These are phyloP conservation scores for Pythium folliculosum DNA, from an alignment of 352 stramenopile genomes.

Conservation along the genomic window DNA sequence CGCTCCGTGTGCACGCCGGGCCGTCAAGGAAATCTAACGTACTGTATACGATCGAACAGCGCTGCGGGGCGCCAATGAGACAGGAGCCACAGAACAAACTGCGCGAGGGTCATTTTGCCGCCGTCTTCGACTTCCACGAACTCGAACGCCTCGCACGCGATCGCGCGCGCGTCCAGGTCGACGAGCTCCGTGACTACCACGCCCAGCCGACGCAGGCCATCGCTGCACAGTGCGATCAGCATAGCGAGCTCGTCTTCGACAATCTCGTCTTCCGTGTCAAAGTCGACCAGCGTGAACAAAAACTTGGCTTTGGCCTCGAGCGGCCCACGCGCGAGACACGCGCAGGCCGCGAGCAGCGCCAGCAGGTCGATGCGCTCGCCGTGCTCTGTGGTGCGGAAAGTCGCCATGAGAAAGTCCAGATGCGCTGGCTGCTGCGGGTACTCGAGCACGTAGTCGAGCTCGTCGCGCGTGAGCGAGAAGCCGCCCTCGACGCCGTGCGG, in stretches of 20 bases:
- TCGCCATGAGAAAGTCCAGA: conserved; percentile 56
- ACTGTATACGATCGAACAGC: conserved; percentile 61
- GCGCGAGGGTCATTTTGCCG: conserved; percentile 67
- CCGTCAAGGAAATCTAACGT: background rate
- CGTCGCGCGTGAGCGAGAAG: conserved; percentile 57
- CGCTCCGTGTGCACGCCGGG: background rate
- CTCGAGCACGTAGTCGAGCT: conserved; percentile 67
- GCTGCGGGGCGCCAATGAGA: conserved; percentile 59
- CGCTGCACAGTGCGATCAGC: conserved; percentile 51
- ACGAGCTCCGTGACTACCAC: conserved; percentile 29
- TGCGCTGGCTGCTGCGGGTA: conserved; percentile 34
- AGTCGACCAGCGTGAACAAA: conserved; percentile 67
- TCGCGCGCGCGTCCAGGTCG: conserved; percentile 50
- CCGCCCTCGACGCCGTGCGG: conserved; percentile 49
- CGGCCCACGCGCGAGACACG: conserved; percentile 49
- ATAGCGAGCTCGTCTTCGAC: conserved; percentile 70
- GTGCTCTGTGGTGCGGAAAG: conserved; percentile 28
- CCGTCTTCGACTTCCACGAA: conserved; percentile 59
- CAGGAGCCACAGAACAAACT: conserved; percentile 69
- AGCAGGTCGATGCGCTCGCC: conserved; percentile 51
- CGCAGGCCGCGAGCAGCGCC: conserved; percentile 47
- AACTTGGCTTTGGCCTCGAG: conserved; percentile 56
- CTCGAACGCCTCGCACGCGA: conserved; percentile 73
- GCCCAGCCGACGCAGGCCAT: conserved; percentile 44
- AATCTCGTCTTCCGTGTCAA: conserved; percentile 78